Percentiles rank a stretch among this genome's conserved stretches.
phyloP scores from a whole-genome alignment of 73 alveolate species.

The Paramecium sexaurelia region DNA sequence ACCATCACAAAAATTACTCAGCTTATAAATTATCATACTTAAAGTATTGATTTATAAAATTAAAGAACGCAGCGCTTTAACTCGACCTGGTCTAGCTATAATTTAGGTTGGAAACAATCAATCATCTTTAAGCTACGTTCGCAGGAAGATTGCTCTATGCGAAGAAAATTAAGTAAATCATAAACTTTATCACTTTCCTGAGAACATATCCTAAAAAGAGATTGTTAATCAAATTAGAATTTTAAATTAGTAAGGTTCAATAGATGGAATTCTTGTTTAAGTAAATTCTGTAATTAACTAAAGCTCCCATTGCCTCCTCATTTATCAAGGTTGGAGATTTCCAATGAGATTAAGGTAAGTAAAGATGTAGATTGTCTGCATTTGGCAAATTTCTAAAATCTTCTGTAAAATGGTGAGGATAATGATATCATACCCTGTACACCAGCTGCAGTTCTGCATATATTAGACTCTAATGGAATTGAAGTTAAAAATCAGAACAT shows the following conservation, averaged over 20 bases:
- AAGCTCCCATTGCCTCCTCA: conserved; percentile 82
- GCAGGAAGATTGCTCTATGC: conserved; percentile 17
- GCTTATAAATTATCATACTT: not conserved
- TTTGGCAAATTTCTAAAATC: not conserved
- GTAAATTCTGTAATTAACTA: not conserved
- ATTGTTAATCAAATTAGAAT: not conserved
- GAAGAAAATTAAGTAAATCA: conserved; percentile 18
- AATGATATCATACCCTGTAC: conserved; percentile 61
- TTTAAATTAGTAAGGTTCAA: conserved; percentile 19
- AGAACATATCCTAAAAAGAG: conserved; percentile 16
- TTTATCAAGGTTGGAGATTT: conserved; percentile 67
- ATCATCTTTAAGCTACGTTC: conserved; percentile 43
- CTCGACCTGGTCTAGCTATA: conserved; percentile 59
- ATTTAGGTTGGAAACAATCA: conserved; percentile 62
- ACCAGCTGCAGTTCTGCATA: conserved; percentile 67
- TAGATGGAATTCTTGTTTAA: conserved; percentile 78
- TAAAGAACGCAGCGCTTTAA: not conserved
- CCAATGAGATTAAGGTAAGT: conserved; percentile 64
- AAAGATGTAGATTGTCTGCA: conserved; percentile 81
- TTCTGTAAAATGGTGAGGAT: conserved; percentile 41
- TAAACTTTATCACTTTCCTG: conserved; percentile 31
- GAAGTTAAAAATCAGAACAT: conserved; percentile 63
- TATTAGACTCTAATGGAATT: conserved; percentile 23
- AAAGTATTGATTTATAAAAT: not conserved
- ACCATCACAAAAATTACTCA: not conserved